Evolutionary conservation across 2,329 filamentous ascomycete genomes (phyloP).

Genomic region (Plenodomus biglobosus): DNA sequence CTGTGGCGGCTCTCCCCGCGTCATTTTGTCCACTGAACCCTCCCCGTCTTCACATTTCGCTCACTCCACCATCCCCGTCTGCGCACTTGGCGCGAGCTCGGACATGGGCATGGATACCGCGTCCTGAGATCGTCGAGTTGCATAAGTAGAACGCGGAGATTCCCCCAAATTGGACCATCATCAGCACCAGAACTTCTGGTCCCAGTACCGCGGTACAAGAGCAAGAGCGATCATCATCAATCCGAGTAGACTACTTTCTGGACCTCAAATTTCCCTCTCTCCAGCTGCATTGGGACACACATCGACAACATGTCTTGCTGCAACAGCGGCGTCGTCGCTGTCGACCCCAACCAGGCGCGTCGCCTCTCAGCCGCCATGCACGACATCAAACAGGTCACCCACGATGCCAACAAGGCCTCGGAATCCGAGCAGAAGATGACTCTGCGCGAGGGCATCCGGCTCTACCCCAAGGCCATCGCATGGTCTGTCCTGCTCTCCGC

Average conservation of each 20-base stretch:
- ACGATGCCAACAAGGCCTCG: conserved; percentile 43
- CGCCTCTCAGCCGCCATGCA: conserved; percentile 32
- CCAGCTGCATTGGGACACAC: not conserved
- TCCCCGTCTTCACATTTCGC: conserved; percentile 14
- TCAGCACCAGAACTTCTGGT: conserved; percentile 8
- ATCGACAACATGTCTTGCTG: conserved; percentile 31
- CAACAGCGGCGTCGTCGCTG: conserved; percentile 36
- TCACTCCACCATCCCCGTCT: not conserved
- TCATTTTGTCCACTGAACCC: conserved; percentile 24
- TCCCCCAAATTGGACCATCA: conserved; percentile 17
- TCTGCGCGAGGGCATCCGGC: conserved; percentile 69
- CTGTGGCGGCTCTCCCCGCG: conserved; percentile 26
- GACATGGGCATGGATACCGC: conserved; percentile 12
- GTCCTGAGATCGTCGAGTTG: conserved; percentile 10
- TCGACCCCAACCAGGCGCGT: conserved; percentile 36
- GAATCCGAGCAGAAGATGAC: conserved; percentile 52
- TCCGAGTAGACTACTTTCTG: conserved; percentile 2
- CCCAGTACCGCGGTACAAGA: conserved; percentile 18
- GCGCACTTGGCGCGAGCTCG: conserved; percentile 18
- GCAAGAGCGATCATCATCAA: conserved; percentile 9
- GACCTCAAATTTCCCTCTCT: conserved; percentile 6
- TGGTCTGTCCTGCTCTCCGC: conserved; percentile 86
- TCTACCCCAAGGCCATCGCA: conserved; percentile 83
- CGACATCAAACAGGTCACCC: conserved; percentile 30
- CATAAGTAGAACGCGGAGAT: conserved; percentile 25